Evolutionary conservation across 2,329 filamentous ascomycete genomes (phyloP), one percentile per base, ranked within the genome.

Genomic region (Aspergillus cejpii): DNA sequence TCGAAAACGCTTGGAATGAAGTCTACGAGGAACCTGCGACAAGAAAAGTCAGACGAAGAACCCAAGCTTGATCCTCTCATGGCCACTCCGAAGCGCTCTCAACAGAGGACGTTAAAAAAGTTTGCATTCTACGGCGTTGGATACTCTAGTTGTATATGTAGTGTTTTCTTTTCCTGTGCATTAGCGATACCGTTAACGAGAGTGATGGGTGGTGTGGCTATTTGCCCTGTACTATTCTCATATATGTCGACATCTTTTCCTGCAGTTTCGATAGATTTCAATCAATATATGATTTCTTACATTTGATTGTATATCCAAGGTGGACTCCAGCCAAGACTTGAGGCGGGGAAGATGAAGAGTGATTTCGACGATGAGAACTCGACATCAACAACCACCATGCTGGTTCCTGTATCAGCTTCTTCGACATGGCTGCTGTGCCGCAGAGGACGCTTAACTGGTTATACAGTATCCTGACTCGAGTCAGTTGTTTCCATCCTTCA

Each of bases 371-470:
- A 17, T 8, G 10, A 12, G 28, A 7, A 31, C 17, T 12, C 17
- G n/a, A n/a, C n/a, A n/a, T 19, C 17, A 15, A 34, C 6, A 34
- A 19, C 21, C 49, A 51, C 33, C 49, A 59, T 56, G 55, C 34
- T 11, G 23, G 19, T 28, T 19, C 37, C 21, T 23, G 37, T 37
- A 34, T 37, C 39, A 42, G 41, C 49, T 44, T 40, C 46, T 39
- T 48, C 57, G 49, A 44, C 42, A 78, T 78, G 75, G 70, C 75
- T 49, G 80, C 83, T 58, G 86, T 95, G 63, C 85, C 87, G 59
- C 89, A 94, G 68, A 86, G 89, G 71, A 84, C 94, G 49, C 76
- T 97, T 61, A 90, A 89, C 71, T 97, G 91, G 91, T 81, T 97
- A 5, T 95, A 94, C 71, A 92, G 87, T 69, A 84, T 95, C 44